Conservation (phyloP, 768 basidiomycete genomes). For the Lepiota venenata region DNA sequence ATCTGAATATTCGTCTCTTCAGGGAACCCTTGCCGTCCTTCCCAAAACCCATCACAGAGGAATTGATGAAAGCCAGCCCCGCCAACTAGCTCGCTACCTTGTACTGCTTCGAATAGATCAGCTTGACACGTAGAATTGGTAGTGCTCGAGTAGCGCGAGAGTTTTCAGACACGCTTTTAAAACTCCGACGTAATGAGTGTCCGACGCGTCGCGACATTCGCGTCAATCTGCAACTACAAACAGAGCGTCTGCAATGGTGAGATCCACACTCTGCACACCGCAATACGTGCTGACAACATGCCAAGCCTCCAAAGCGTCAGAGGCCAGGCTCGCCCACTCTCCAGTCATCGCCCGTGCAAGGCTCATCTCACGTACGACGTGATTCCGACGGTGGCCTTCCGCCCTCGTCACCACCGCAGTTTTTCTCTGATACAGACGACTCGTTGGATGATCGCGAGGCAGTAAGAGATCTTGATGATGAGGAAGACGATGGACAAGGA, state of each 20-base stretch:
- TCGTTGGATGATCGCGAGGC: constrained; percentile 69
- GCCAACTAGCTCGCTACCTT: not conserved
- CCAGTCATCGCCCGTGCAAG: constrained; percentile 45
- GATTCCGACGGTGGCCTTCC: constrained; percentile 75
- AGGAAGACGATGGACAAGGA: constrained; percentile 78
- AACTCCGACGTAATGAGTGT: constrained; percentile 35
- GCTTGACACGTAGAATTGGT: no score
- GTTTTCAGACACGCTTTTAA: constrained; percentile 31
- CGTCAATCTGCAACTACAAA: not conserved
- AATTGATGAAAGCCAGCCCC: constrained; percentile 14
- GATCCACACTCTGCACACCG: no score
- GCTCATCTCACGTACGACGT: constrained; percentile 44
- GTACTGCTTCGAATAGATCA: no score
- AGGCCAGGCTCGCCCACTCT: constrained; percentile 52
- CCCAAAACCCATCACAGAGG: constrained; percentile 36
- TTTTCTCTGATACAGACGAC: constrained; percentile 87
- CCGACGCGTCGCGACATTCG: constrained; percentile 20
- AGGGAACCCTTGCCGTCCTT: constrained; percentile 52
- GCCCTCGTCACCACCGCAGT: constrained; percentile 79
- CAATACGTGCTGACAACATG: not conserved
- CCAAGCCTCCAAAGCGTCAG: constrained; percentile 56
- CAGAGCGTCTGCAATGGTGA: constrained; percentile 5
- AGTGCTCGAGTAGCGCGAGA: not conserved
- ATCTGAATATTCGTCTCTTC: not conserved
- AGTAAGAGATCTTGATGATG: constrained; percentile 63